phyloP scores from a whole-genome alignment of 2,329 filamentous ascomycete species.

The Penicillium corylophilum region DNA sequence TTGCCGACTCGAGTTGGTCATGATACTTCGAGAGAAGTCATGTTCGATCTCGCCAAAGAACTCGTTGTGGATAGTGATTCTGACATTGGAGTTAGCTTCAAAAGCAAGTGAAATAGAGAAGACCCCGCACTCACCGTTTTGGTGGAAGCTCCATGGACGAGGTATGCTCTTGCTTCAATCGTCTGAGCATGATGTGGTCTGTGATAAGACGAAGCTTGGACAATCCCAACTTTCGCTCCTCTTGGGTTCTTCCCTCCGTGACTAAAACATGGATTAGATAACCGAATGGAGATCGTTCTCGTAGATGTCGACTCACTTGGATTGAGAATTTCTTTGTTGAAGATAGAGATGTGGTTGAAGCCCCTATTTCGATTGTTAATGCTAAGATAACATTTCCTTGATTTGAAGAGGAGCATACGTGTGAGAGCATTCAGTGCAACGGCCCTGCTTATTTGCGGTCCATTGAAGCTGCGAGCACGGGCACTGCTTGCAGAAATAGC shows the following conservation, averaged over 20 bases:
- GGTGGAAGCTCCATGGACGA: slow-evolving; percentile 94
- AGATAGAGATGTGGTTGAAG: slow-evolving; percentile 73
- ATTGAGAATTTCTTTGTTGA: slow-evolving; percentile 93
- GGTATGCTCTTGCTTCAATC: slow-evolving; percentile 90
- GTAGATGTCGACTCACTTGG: slow-evolving; percentile 50
- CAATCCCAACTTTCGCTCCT: slow-evolving; percentile 68
- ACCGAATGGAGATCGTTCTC: not conserved
- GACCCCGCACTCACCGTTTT: slow-evolving; percentile 62
- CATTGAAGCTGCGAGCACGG: slow-evolving; percentile 79
- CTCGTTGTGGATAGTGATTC: slow-evolving; percentile 82
- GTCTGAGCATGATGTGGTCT: slow-evolving; percentile 90
- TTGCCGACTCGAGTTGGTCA: slow-evolving; percentile 82
- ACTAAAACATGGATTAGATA: slow-evolving; percentile 32
- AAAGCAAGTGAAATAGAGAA: not conserved
- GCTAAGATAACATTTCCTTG: not conserved
- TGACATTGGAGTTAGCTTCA: slow-evolving; percentile 16
- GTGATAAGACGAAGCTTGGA: slow-evolving; percentile 83
- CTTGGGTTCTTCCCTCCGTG: slow-evolving; percentile 54
- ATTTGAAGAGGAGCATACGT: slow-evolving; percentile 27
- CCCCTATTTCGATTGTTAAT: slow-evolving; percentile 41
- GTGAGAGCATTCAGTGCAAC: slow-evolving; percentile 69
- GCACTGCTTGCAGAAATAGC: slow-evolving; percentile 91
- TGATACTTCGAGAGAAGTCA: slow-evolving; percentile 93
- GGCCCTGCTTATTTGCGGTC: slow-evolving; percentile 69
- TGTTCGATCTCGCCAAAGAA: slow-evolving; percentile 97